Evolutionary conservation across 1,284 basidiomycete genomes (phyloP), one percentile per base, ranked within the genome.

Genomic region (Austroboletus olivaceoglutinosus): DNA sequence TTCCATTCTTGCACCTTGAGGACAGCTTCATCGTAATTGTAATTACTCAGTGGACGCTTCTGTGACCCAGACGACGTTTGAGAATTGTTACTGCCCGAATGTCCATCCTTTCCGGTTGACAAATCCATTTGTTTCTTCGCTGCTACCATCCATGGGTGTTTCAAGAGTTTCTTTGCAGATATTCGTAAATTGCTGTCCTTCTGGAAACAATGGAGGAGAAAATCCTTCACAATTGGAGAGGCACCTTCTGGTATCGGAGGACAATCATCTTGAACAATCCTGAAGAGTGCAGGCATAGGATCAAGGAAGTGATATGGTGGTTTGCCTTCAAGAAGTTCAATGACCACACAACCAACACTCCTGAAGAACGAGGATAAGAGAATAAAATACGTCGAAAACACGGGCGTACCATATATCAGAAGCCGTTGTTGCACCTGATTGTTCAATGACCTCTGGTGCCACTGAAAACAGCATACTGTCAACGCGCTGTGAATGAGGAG

Each of bases 1-100:
- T 99, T 99, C 95, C 95, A 99, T 69, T 98, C 91, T 70, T 97
- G 94, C 19, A 99, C 96, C 61, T 91, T 88, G 64, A 93, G 78
- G 37, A 99, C 92, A 13, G 92, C 93, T 64, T 98, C 92, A 58
- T 98, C 93, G 64, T 90, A 96, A 58, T 90, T 91, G 70, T 91
- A 86, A 69, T 89, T 89, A 64, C 83, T 82, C 53, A 77, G 57
- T 19, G 86, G 82, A 38, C 82, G 72, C 55, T 78, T 76, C 60
- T 76, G 75, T 41, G 75, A 54, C 43, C 66, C 67, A 43, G 73
- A 68, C 39, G 56, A 47, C 4, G 51, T 43, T 39, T 65, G 61
- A 25, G 55, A 50, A 19, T 23, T 52, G 42, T 51, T 54, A 29
- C 70, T 67, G 18, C 70, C 66, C 53, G 46, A 57, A 41, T 45